These are phyloP conservation scores for Mycena albidolilacea DNA, from an alignment of 768 basidiomycete genomes.

Conservation along the genomic window DNA sequence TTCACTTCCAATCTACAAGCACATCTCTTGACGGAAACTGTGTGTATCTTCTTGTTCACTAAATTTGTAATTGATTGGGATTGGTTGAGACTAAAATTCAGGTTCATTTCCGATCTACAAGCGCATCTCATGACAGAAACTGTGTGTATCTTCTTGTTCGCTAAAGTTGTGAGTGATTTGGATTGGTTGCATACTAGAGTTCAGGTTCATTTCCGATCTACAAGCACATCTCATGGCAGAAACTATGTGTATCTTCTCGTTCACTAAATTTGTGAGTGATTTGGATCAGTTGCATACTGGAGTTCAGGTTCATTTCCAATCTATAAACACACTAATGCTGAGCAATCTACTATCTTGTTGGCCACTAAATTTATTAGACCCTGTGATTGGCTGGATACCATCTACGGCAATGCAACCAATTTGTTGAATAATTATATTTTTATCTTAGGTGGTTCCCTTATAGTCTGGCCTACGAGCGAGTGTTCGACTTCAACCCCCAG, in stretches of 20 bases:
- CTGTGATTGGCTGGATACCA: slow-evolving; percentile 1
- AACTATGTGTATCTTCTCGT: slow-evolving; percentile 3
- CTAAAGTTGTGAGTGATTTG: neutral
- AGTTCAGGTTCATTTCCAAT: neutral
- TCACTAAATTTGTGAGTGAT: slow-evolving; percentile 1
- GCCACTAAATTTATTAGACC: slow-evolving; percentile 4
- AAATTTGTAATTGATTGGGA: neutral
- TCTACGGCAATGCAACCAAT: neutral
- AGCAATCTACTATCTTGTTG: slow-evolving; percentile 3
- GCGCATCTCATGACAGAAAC: slow-evolving; percentile 1
- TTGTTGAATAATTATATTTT: slow-evolving; percentile 14
- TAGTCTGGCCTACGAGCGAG: slow-evolving; percentile 15
- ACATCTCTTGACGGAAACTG: neutral
- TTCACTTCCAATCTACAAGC: neutral
- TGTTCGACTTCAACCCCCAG: slow-evolving; percentile 13
- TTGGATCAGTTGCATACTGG: neutral
- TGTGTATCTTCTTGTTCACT: neutral
- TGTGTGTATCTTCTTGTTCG: slow-evolving; percentile 2
- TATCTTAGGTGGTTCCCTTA: slow-evolving; percentile 15
- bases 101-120: slow-evolving; percentile 11
- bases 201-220: slow-evolving; percentile 9
- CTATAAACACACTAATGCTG: slow-evolving; percentile 4
- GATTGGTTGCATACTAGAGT: neutral
- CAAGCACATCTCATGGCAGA: neutral
- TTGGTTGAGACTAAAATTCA: neutral